Percentiles rank a stretch among this genome's conserved stretches.
Evolutionary conservation across 2,329 filamentous ascomycete species (phyloP).

Genomic region (Ascochyta rabiei): DNA sequence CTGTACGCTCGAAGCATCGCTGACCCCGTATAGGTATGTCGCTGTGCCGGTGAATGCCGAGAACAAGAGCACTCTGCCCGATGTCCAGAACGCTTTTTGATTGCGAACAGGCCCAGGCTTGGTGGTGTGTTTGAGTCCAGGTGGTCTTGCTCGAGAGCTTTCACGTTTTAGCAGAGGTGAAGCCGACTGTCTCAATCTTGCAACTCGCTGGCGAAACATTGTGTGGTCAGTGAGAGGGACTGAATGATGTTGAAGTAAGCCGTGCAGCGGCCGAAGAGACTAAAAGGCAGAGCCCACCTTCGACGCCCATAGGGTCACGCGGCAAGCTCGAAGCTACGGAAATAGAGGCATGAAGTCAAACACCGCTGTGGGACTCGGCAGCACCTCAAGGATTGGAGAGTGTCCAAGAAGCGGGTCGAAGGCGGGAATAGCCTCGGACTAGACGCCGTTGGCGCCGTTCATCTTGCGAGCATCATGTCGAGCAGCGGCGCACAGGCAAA

Average conservation of each 20-base stretch:
- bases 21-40: constrained; percentile 59
- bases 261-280: constrained; percentile 20
- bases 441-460: constrained; percentile 45
- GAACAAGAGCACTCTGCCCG: constrained; percentile 55
- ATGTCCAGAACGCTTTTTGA: constrained; percentile 53
- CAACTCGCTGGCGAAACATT: constrained; percentile 44
- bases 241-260: constrained; percentile 19
- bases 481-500: constrained; percentile 41
- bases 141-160: constrained; percentile 32
- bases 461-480: constrained; percentile 33
- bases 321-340: constrained; percentile 23
- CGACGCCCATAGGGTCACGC: constrained; percentile 35
- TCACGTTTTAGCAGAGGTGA: constrained; percentile 39
- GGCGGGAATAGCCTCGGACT: constrained; percentile 45
- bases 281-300: constrained; percentile 25
- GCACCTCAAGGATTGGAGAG: constrained; percentile 2
- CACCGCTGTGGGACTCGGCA: constrained; percentile 14
- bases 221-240: constrained; percentile 14
- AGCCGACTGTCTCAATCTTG: constrained; percentile 37
- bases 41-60: constrained; percentile 58
- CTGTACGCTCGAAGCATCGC: constrained; percentile 41
- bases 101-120: constrained; percentile 23
- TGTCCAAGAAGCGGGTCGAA: constrained; percentile 16
- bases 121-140: constrained; percentile 32
- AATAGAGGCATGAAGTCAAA: constrained; percentile 23